phyloP scores from a whole-genome alignment of 805 yeast species.

The Wickerhamomyces bovis region DNA sequence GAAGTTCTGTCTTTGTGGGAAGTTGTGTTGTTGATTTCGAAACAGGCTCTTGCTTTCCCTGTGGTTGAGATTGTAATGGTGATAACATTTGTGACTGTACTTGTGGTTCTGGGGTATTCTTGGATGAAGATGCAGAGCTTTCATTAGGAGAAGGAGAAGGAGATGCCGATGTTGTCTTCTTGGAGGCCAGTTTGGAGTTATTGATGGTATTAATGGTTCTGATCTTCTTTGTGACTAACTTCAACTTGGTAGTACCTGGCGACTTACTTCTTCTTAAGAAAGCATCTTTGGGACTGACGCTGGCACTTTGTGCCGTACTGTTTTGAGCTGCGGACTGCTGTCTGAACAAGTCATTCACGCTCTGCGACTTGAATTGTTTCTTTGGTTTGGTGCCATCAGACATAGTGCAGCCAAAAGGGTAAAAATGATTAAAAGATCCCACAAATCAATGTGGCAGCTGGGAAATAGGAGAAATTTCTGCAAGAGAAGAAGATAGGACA shows the following conservation, averaged over 20 bases:
- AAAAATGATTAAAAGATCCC: constrained; percentile 4
- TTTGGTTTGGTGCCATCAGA: constrained; percentile 22
- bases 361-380: constrained; percentile 25
- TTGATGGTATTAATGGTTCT: constrained; percentile 4
- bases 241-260: constrained; percentile 17
- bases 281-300: not conserved
- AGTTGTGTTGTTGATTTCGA: not conserved
- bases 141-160: not conserved
- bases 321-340: constrained; percentile 11
- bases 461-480: not conserved
- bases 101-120: not conserved
- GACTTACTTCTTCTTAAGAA: constrained; percentile 7
- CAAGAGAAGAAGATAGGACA: not conserved
- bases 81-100: not conserved
- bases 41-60: not conserved
- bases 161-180: not conserved
- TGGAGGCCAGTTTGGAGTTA: constrained; percentile 1
- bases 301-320: not conserved
- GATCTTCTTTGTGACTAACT: constrained; percentile 16
- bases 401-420: not conserved
- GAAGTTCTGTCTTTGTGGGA: not conserved
- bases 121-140: not conserved
- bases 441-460: not conserved
- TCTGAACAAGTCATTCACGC: constrained; percentile 23
- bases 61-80: not conserved